A percentile compares a stretch with the other conserved stretches of the same genome.
Conservation (phyloP, 768 basidiomycete genomes). For the Grammothele lineata region DNA sequence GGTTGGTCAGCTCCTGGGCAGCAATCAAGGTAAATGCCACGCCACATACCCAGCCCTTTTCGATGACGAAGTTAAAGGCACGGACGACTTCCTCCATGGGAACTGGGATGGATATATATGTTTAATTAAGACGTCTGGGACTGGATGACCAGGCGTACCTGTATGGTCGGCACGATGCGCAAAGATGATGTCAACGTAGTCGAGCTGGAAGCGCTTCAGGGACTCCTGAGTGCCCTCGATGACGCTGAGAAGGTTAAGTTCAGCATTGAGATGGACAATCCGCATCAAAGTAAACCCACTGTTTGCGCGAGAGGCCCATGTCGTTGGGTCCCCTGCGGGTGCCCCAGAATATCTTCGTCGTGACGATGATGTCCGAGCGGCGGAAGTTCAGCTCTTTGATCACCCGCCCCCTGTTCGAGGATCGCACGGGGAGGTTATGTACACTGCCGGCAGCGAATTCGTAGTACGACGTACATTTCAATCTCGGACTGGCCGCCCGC, state of each 20-base stretch:
- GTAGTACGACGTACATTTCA: slow-evolving; percentile 52
- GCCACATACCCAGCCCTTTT: slow-evolving; percentile 53
- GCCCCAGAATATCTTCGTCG: slow-evolving; percentile 82
- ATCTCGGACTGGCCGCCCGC: slow-evolving; percentile 63
- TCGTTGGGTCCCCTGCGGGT: slow-evolving; percentile 46
- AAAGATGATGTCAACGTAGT: slow-evolving; percentile 71
- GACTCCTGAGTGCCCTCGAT: slow-evolving; percentile 70
- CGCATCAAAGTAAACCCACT: slow-evolving; percentile 35
- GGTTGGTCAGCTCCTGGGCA: too few relatives aligned
- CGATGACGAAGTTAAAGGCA: slow-evolving; percentile 78
- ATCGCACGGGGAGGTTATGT: neutral
- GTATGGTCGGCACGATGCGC: slow-evolving; percentile 66
- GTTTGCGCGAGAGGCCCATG: slow-evolving; percentile 54
- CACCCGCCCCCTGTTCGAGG: slow-evolving; percentile 51
- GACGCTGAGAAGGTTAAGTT: slow-evolving; percentile 36
- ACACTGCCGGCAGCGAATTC: neutral
- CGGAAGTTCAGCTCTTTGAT: slow-evolving; percentile 68
- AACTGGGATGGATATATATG: slow-evolving; percentile 25
- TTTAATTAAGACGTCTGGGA: neutral
- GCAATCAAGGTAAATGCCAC: too few relatives aligned
- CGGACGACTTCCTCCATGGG: slow-evolving; percentile 78
- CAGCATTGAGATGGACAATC: neutral
- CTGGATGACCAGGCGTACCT: slow-evolving; percentile 28
- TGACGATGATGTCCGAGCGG: slow-evolving; percentile 67
- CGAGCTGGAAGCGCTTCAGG: slow-evolving; percentile 63